Evolutionary conservation across 805 yeast species (phyloP), one percentile per base, ranked within the genome.

Genomic region (Myxozyma mucilagina): DNA sequence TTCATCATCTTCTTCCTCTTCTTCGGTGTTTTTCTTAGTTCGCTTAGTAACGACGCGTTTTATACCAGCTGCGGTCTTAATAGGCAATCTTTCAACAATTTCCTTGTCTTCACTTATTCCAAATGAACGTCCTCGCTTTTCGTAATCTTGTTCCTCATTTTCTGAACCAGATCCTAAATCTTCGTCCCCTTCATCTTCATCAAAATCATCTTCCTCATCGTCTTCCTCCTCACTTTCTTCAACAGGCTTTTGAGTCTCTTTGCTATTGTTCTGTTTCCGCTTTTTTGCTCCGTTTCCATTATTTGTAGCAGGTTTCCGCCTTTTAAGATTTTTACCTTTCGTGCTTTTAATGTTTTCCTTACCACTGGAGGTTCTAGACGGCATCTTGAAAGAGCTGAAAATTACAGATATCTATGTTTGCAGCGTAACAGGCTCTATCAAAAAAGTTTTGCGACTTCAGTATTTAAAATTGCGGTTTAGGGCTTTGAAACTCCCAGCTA

Each of bases 121-220:
- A 65, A 84, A 74, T 2, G 73, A 69, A 72, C 98, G 81, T 1
- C 97, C 96, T 58, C 72, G 75, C 66, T 79, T 74, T 71, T 92
- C 98, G 68, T 90, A 91, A 57, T 84, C 92, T 69, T 85, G 89
- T 68, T 89, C 96, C 60, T 82, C 86, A 59, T 87, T 81, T n/a
- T 85, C 90, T 13, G 64, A 60, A 16, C 57, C 60, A 16, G 52
- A 50, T 9, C 61, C 55, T 14, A 50, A 5, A 50, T 50, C 53
- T 18, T 11, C 29, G 24, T 51, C 55, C 50, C 36, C 50, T 9
- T 3, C 47, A 29, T 51, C 55, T n/a, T 41, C 41, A 8, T n/a
- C n/a, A 13, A n/a, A 14, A 7, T n/a, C 8, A 10, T 10, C 13
- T 36, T 39, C 47, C 20, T 38, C 35, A 7, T 16, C 41, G 3